Evolutionary conservation across 2,329 filamentous ascomycete species (phyloP), one percentile per base, ranked within the genome.

Genomic region (Neofusicoccum laricinum): DNA sequence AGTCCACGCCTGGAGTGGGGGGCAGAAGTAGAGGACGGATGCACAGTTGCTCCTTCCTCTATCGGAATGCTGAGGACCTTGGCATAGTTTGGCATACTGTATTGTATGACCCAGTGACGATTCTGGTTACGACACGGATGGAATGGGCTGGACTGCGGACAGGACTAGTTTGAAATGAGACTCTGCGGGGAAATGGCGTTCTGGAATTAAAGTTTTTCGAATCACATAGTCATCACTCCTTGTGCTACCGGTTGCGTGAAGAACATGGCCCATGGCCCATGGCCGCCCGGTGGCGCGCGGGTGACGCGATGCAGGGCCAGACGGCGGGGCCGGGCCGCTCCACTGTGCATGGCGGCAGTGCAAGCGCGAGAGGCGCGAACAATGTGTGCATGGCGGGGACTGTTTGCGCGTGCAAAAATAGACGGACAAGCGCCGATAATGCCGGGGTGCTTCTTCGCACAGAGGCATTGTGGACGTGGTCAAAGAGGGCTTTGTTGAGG

Each of bases 1-100:
- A 30, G 85, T 95, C 57, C 81, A 65, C 48, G 38, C 53, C 14
- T 40, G 15, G 34, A 36, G 10, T n/a, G 62, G 38, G 15, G 25
- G 5, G 40, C 2, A 19, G 32, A 45, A 53, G 6, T 50, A 30
- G 11, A 50, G 32, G n/a, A 49, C 15, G 8, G 10, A 17, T 17
- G 40, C 15, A 8, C 19, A 43, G 7, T 10, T 12, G 46, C 21
- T 6, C 11, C 15, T 14, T 15, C 15, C 21, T 30, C 21, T 32
- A 11, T 17, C 50, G 30, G 36, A 4, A 57, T 7, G n/a, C 17
- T 14, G 19, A 43, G 36, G 11, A 19, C 15, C 17, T 6, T n/a
- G 41, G 41, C 19, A 38, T 38, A 38, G 25, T 30, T 30, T 30
- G 25, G 25, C 25, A 6, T 30, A 30, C 25, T 30, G 25, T 8